Percentiles rank a stretch among this genome's conserved stretches.
Evolutionary conservation across 768 basidiomycete genomes (phyloP).

Genomic region (Russula earlei): DNA sequence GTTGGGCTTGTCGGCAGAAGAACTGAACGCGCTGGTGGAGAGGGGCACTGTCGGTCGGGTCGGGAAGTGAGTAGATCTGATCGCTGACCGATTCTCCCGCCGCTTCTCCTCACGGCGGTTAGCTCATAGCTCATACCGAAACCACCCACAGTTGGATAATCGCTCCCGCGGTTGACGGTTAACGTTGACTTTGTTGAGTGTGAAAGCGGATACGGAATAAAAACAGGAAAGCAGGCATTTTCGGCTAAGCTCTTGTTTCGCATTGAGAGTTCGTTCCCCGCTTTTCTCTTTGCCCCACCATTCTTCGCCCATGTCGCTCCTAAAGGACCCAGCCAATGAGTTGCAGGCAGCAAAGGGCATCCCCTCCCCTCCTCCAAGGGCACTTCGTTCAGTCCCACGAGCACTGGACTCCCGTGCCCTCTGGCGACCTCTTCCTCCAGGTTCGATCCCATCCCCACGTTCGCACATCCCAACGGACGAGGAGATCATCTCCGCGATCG

Average conservation of each 20-base stretch:
- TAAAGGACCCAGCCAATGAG: neutral
- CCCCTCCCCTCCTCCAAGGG: neutral
- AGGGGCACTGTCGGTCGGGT: neutral
- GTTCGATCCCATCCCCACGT: constrained; percentile 4
- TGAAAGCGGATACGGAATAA: too few relatives aligned
- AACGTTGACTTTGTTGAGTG: too few relatives aligned
- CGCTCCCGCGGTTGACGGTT: too few relatives aligned
- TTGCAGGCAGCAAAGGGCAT: neutral
- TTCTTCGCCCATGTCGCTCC: neutral
- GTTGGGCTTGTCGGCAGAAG: constrained; percentile 24
- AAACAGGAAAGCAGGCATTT: neutral
- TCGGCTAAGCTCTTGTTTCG: neutral
- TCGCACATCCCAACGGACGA: constrained; percentile 12
- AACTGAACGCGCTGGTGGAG: constrained; percentile 21
- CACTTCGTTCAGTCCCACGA: neutral
- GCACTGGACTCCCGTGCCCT: neutral
- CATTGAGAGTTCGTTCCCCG: neutral
- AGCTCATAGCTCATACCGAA: too few relatives aligned
- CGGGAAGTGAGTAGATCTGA: neutral
- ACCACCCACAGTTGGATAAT: neutral
- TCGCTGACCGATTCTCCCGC: too few relatives aligned
- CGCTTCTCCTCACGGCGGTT: too few relatives aligned
- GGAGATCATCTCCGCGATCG: constrained; percentile 14
- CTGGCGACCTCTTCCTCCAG: constrained; percentile 17
- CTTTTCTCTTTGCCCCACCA: neutral